Conservation (phyloP, 2,329 filamentous ascomycete genomes). For the Trichothecium roseum region DNA sequence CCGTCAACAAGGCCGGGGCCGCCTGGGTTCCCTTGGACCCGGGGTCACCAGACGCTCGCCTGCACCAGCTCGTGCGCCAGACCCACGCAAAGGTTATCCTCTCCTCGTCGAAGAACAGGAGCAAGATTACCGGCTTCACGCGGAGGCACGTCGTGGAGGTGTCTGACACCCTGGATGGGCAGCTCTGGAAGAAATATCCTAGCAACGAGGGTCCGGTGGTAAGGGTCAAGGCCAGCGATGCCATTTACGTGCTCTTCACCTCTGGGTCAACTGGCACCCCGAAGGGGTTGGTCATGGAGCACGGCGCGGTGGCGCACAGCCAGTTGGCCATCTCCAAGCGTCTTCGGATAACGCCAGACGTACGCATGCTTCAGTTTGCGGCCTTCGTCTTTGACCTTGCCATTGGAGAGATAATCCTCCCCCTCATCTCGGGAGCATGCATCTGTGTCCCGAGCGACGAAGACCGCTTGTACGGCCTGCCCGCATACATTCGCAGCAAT, state of each 20-base stretch:
- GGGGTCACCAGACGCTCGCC: not conserved
- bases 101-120: not conserved
- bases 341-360: conserved; percentile 8
- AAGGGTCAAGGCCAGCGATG: conserved; percentile 1
- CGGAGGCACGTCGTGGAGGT: no score
- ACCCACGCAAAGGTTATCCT: not conserved
- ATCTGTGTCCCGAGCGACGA: conserved; percentile 1
- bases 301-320: conserved; percentile 8
- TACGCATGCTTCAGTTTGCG: conserved; percentile 4
- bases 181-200: no score
- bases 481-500: not conserved
- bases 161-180: no score
- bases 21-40: conserved; percentile 5
- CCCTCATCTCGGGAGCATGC: conserved; percentile 1
- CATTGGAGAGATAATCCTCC: conserved; percentile 3
- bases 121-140: no score
- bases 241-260: conserved; percentile 11
- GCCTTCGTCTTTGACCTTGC: conserved; percentile 4
- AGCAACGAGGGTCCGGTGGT: no score
- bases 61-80: no score
- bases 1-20: conserved; percentile 5
- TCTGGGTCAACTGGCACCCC: conserved; percentile 13
- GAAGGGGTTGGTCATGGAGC: conserved; percentile 11
- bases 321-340: conserved; percentile 8
- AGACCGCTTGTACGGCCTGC: not conserved